phyloP scores from a whole-genome alignment of 2,329 filamentous ascomycete species.

The Rhexocercosporidium sp. region DNA sequence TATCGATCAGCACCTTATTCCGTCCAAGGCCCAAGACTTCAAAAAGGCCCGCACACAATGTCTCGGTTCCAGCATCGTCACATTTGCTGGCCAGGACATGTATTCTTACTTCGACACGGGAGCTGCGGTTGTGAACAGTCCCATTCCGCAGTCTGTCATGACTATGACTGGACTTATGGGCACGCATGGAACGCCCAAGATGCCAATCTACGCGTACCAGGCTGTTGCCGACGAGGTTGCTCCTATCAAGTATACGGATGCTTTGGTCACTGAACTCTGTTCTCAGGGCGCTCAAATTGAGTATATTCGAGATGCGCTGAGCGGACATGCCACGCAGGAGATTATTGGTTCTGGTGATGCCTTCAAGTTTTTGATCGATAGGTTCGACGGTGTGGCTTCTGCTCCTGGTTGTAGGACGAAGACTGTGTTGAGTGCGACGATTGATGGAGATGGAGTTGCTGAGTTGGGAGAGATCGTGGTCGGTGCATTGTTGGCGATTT shows the following conservation, averaged over 20 bases:
- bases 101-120: slow-evolving; percentile 24
- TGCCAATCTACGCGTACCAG: slow-evolving; percentile 57
- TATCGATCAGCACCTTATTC: too few relatives aligned
- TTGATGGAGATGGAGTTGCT: neutral
- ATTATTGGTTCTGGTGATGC: slow-evolving; percentile 43
- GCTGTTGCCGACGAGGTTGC: slow-evolving; percentile 52
- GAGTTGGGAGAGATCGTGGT: neutral
- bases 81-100: too few relatives aligned
- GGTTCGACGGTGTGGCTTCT: slow-evolving; percentile 14
- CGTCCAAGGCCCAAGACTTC: too few relatives aligned
- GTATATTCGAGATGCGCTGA: slow-evolving; percentile 51
- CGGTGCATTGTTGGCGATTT: slow-evolving; percentile 4
- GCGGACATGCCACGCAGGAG: slow-evolving; percentile 48
- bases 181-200: too few relatives aligned
- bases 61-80: too few relatives aligned
- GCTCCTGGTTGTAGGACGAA: neutral
- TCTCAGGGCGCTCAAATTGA: slow-evolving; percentile 46
- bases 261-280: slow-evolving; percentile 49
- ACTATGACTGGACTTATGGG: too few relatives aligned
- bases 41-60: too few relatives aligned
- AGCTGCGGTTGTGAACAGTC: too few relatives aligned
- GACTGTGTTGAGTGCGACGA: neutral
- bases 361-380: slow-evolving; percentile 38
- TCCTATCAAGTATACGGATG: slow-evolving; percentile 50
- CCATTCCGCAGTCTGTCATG: too few relatives aligned